These are phyloP conservation scores for Peronospora tabacina DNA, from an alignment of 352 stramenopile genomes.

Conservation along the genomic window DNA sequence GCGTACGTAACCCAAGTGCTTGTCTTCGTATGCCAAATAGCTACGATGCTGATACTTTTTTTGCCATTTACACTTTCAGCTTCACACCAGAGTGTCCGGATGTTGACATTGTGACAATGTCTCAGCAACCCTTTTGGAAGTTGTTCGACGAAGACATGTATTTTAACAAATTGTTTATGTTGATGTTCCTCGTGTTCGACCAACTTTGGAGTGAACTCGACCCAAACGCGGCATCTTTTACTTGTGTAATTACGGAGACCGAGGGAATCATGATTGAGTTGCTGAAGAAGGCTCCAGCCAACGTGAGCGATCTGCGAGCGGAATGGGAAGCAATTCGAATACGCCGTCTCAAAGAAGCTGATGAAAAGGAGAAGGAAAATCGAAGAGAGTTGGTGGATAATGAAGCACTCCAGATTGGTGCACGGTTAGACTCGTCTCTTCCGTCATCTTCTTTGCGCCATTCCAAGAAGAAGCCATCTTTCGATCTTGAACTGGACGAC, in stretches of 20 bases:
- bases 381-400: constrained; percentile 21
- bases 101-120: constrained; percentile 74
- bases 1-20: constrained; percentile 34
- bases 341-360: constrained; percentile 18
- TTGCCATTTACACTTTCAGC: constrained; percentile 20
- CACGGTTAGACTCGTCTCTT: constrained; percentile 11
- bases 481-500: constrained; percentile 51
- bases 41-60: constrained; percentile 9
- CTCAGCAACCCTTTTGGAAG: constrained; percentile 75
- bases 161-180: constrained; percentile 70
- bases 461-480: constrained; percentile 43
- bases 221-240: constrained; percentile 68
- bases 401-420: constrained; percentile 23
- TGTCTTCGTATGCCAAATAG: not conserved
- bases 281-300: constrained; percentile 49
- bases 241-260: constrained; percentile 69
- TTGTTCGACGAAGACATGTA: constrained; percentile 74
- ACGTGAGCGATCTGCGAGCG: constrained; percentile 50
- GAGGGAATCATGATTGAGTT: constrained; percentile 60
- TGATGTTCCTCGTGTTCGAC: constrained; percentile 74
- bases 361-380: constrained; percentile 28
- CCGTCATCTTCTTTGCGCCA: constrained; percentile 20
- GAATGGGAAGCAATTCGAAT: constrained; percentile 57
- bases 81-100: constrained; percentile 45
- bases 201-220: constrained; percentile 55